Conservation (phyloP, 2,329 filamentous ascomycete species). For the Epicoccum nigrum region DNA sequence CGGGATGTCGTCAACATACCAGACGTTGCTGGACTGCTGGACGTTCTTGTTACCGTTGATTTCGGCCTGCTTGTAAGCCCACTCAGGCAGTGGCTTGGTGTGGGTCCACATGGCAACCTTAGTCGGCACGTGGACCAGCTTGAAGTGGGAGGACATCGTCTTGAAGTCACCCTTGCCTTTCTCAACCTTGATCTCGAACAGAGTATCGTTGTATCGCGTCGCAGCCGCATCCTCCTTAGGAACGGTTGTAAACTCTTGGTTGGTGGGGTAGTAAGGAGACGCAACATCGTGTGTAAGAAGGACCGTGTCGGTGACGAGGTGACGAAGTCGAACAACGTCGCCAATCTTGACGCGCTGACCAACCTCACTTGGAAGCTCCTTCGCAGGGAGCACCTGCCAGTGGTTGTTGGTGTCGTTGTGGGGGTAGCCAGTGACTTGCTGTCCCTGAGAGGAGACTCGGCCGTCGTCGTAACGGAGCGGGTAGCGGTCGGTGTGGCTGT, state of each 20-base stretch:
- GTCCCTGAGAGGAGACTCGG: slow-evolving; percentile 92
- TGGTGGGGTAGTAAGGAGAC: slow-evolving; percentile 93
- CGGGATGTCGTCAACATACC: slow-evolving; percentile 91
- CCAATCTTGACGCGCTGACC: slow-evolving; percentile 78
- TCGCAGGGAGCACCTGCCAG: slow-evolving; percentile 86
- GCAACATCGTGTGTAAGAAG: slow-evolving; percentile 96
- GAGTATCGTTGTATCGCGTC: slow-evolving; percentile 80
- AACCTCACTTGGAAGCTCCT: slow-evolving; percentile 55
- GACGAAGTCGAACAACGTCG: slow-evolving; percentile 83
- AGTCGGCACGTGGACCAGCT: slow-evolving; percentile 90
- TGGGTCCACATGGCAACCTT: slow-evolving; percentile 99
- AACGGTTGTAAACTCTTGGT: slow-evolving; percentile 96
- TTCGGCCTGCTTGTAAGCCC: slow-evolving; percentile 96
- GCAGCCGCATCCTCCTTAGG: slow-evolving; percentile 73
- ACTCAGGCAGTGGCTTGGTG: slow-evolving; percentile 91
- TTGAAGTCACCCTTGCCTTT: slow-evolving; percentile 85
- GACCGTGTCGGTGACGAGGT: slow-evolving; percentile 82
- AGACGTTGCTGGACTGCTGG: slow-evolving; percentile 86
- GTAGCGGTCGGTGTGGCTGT: slow-evolving; percentile 89
- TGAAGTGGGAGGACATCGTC: slow-evolving; percentile 91
- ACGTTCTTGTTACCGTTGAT: slow-evolving; percentile 99
- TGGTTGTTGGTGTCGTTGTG: slow-evolving; percentile 99
- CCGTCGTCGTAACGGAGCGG: slow-evolving; percentile 96
- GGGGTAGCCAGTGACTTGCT: slow-evolving; percentile 97
- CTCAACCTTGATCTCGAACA: slow-evolving; percentile 93